Percentiles rank a stretch among this genome's conserved stretches.
Evolutionary conservation across 164 flowering plant genomes (phyloP).

Genomic region (Hamamelis virginiana): DNA sequence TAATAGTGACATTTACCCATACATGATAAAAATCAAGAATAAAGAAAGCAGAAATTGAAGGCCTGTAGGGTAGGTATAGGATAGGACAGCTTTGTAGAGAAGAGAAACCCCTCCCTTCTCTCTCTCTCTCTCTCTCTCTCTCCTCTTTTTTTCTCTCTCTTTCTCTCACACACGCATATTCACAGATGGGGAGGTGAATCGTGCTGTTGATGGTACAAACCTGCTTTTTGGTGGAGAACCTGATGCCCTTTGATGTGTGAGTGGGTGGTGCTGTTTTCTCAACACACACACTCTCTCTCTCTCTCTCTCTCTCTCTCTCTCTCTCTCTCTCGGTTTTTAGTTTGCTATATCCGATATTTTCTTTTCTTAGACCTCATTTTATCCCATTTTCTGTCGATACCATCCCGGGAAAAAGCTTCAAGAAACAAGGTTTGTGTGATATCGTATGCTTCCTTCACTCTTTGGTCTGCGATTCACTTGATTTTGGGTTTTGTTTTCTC

Average conservation of each 20-base stretch:
- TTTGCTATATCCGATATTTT: too few relatives aligned
- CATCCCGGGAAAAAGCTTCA: conserved; percentile 3
- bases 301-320: conserved; percentile 6
- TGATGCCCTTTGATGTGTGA: conserved; percentile 69
- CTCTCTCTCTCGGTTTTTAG: not conserved
- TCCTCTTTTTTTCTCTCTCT: conserved; percentile 19
- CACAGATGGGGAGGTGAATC: conserved; percentile 22
- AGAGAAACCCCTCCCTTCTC: conserved; percentile 15
- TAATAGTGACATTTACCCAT: conserved; percentile 20
- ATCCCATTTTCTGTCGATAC: conserved; percentile 11
- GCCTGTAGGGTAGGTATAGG: conserved; percentile 38
- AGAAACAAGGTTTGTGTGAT: conserved; percentile 22
- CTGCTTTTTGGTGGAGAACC: conserved; percentile 62
- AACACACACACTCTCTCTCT: conserved; percentile 3
- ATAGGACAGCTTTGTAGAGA: conserved; percentile 33
- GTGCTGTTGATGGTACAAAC: conserved; percentile 26
- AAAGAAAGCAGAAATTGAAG: conserved; percentile 13
- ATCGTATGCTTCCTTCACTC: conserved; percentile 5
- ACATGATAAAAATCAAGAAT: conserved; percentile 16
- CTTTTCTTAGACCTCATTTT: conserved; percentile 1
- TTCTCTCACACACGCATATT: conserved; percentile 27
- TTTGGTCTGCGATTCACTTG: not conserved
- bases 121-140: conserved; percentile 17
- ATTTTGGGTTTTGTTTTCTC: conserved; percentile 1
- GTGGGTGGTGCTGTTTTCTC: conserved; percentile 65